Base-by-base conservation (phyloP, 2,329 filamentous ascomycete species). In the Colletotrichum gloeosporioides region DNA sequence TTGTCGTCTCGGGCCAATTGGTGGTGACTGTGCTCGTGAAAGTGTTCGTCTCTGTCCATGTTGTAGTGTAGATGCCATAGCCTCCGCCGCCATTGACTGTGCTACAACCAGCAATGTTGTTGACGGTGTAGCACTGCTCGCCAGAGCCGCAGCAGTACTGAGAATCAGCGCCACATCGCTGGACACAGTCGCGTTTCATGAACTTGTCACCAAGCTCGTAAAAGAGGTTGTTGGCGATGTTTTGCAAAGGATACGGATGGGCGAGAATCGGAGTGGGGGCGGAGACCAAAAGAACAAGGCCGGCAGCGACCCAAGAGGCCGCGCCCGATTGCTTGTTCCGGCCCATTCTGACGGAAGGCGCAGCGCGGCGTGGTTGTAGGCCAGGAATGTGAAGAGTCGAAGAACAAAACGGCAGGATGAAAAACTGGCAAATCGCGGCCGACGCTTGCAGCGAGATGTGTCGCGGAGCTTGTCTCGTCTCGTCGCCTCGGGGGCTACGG, bases 1-100 rank as follows among this genome's bases (percentile, higher is more conserved):
- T 86, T 25, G 85, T 83, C 7, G 88, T 88, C 1, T 87, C 86
- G 4, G 87, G 86, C 44, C 85, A 85, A 80, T 87, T 86, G 73
- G 84, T 86, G 12, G 90, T 90, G 81, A 88, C 84, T 32, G 91
- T 92, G 82, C 88, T 92, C 73, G 92, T 93, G 82, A 87, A 91
- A 3, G 91, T 92, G 78, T 86, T 85, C 59, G 91, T 92, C 84
- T 90, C 86, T 31, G 91, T 93, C 89, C 90, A 93, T 6, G 91
- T 93, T 10, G 89, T 90, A 39, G 90, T 91, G 82, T 86, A 89
- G 71, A 83, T 84, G 77, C 79, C 84, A 64, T 80, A 80, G 70
- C 80, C 81, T 75, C 79, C 80, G 77, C 82, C 82, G 34, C 82
- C 83, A 29, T 82, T 84, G 63, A 78, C 80, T 49, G 82, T 83